Evolutionary conservation across 2,329 filamentous ascomycete genomes (phyloP), one percentile per base, ranked within the genome.

Genomic region (Dactylellina drechsleri): DNA sequence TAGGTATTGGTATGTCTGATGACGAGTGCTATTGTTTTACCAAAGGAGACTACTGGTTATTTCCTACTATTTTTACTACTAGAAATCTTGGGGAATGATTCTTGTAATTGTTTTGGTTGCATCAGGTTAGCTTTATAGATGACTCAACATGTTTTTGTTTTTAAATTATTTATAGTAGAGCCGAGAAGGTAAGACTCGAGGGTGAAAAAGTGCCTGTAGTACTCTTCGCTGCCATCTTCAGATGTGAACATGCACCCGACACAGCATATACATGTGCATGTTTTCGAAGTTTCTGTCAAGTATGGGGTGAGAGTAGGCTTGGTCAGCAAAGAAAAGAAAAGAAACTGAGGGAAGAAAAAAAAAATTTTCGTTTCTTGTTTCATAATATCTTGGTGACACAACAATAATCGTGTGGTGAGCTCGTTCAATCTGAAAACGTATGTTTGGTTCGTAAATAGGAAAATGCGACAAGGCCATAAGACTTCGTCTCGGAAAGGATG

Each of bases 351-450:
- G 31, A 36, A 36, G 31, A 36, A 36, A 23, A 52, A 23, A 13
- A 18, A 5, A 52, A 8, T n/a, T n/a, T n/a, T n/a, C 7, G 4
- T 10, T 41, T 58, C 8, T n/a, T 58, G 54, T 58, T 58, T 58
- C 54, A 58, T 43, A 45, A 45, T 58, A 40, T 36, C 31, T 36
- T 40, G 54, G 43, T 58, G 36, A 45, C 43, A 58, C 16, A 58
- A 58, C 6, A 58, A 43, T 13, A 28, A 49, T 2, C 36, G 15
- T 16, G 20, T 49, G 18, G 20, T 60, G 31, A 60, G 13, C 56
- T 60, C 57, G 57, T 60, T 49, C 41, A 49, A 12, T 28, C 15
- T 47, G 43, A 18, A 15, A 45, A 45, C 16, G 31, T 26, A n/a
- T 28, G 31, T 31, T 43, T 12, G 40, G n/a, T 47, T 47, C 41